phyloP scores from a whole-genome alignment of 306 rosid genomes.

The Castanea mollissima region DNA sequence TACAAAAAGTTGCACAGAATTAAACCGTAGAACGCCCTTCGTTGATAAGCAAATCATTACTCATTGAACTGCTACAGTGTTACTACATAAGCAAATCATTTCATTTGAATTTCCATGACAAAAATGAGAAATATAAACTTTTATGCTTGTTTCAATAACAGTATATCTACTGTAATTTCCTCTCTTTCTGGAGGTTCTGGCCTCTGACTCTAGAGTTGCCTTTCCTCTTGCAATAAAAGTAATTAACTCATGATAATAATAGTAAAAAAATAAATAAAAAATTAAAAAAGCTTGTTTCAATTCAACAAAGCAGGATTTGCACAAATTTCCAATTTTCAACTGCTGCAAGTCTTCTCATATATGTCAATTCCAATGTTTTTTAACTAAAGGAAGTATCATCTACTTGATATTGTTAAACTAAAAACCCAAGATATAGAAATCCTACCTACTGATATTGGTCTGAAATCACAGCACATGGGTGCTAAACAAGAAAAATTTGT shows the following conservation, averaged over 20 bases:
- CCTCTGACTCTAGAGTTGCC: too few species aligned
- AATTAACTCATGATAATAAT: too few species aligned
- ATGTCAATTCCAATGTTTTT: neutral
- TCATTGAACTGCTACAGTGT: neutral
- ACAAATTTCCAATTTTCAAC: neutral
- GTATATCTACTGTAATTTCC: too few species aligned
- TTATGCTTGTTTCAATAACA: neutral
- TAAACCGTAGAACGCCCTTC: neutral
- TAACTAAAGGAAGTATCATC: neutral
- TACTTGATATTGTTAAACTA: too few species aligned
- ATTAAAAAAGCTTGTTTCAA: neutral
- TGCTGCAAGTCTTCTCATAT: neutral
- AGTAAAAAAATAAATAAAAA: too few species aligned
- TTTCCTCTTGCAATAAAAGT: too few species aligned
- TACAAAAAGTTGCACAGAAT: neutral
- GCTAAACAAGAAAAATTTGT: neutral
- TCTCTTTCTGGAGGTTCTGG: too few species aligned
- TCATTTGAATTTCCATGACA: neutral
- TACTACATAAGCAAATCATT: neutral
- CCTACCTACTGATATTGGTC: neutral
- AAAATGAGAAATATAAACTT: neutral
- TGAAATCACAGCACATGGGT: neutral
- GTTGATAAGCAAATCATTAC: neutral
- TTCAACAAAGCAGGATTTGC: neutral
- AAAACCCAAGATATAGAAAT: too few species aligned